Evolutionary conservation across 2,329 filamentous ascomycete genomes (phyloP).

Genomic region (Fusarium begoniae): DNA sequence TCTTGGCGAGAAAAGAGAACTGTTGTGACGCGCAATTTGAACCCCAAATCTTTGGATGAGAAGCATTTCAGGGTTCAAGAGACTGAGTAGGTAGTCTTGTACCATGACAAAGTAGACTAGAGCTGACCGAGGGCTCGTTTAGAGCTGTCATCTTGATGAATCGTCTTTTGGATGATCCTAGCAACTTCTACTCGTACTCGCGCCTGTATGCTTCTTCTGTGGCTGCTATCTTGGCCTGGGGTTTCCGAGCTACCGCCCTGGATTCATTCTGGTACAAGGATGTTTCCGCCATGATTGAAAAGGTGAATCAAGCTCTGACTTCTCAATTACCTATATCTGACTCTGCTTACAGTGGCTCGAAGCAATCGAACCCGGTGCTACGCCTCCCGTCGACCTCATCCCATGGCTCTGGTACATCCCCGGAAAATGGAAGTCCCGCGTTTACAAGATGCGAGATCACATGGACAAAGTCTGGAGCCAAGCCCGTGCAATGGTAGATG

Average conservation of each 20-base stretch:
- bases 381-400: not conserved
- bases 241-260: not conserved
- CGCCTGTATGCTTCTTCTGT: not conserved
- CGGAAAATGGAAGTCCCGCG: not conserved
- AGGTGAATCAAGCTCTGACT: not conserved
- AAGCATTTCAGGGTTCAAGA: not conserved
- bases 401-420: not conserved
- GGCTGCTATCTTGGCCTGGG: not conserved
- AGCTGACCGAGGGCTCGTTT: not conserved
- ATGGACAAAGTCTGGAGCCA: not conserved
- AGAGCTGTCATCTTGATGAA: not conserved
- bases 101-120: fast-evolving
- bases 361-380: not conserved
- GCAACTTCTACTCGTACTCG: not conserved
- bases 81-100: not conserved
- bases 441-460: not conserved
- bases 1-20: not conserved
- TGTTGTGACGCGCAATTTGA: not conserved
- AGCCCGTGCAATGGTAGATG: not conserved
- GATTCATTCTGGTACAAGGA: not conserved
- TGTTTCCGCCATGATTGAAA: not conserved
- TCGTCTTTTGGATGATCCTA: not conserved
- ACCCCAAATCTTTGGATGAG: not conserved
- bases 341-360: not conserved
- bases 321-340: not conserved